Evolutionary conservation across 371 early-diverging fungal species (phyloP).

Genomic region (Fennellomyces sp.): DNA sequence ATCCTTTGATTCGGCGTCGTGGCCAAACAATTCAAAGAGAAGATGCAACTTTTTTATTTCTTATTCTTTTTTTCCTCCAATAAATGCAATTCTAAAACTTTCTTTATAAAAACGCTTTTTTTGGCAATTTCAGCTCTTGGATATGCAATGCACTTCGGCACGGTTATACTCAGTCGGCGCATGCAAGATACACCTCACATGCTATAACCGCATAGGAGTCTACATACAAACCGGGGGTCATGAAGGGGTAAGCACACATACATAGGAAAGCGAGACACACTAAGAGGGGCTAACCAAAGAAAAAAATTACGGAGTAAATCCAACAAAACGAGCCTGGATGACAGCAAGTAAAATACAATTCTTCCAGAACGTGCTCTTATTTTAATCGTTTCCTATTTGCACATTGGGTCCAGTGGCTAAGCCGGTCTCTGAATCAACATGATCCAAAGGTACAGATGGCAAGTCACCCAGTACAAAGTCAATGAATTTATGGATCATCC

Average conservation of each 20-base stretch:
- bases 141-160: not conserved
- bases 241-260: no score
- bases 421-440: constrained; percentile 16
- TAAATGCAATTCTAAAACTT: no score
- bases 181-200: constrained; percentile 4
- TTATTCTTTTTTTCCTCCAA: not conserved
- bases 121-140: not conserved
- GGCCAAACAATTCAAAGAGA: constrained; percentile 6
- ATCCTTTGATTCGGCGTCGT: not conserved
- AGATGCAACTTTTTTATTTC: not conserved
- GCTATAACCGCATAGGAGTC: no score
- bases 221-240: no score
- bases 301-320: not conserved
- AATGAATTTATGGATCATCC: constrained; percentile 15
- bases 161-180: not conserved
- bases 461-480: constrained; percentile 24
- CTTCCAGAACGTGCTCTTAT: not conserved
- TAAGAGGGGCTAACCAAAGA: not conserved
- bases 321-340: no score
- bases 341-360: no score
- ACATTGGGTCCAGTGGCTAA: constrained; percentile 18
- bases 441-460: constrained; percentile 9
- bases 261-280: not conserved
- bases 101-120: no score
- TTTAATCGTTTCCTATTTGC: constrained; percentile 22